Evolutionary conservation across 768 basidiomycete genomes (phyloP).

Genomic region (Peribolospora baueri): DNA sequence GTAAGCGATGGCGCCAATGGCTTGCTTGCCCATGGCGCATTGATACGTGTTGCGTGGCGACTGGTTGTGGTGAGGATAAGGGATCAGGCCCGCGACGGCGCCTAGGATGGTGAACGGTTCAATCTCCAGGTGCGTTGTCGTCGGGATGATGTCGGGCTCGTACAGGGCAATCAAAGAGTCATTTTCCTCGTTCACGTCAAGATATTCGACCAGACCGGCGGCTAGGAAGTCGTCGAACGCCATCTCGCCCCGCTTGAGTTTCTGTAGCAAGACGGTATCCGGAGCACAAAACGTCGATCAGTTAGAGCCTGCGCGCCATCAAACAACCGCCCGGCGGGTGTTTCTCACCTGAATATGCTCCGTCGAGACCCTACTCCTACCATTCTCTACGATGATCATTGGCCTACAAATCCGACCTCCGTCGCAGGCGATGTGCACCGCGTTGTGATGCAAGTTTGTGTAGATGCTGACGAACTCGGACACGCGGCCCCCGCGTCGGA

Average conservation of each 20-base stretch:
- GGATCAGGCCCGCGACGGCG: constrained; percentile 91
- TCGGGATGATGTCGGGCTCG: constrained; percentile 54
- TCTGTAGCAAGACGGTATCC: constrained; percentile 22
- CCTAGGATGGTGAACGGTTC: constrained; percentile 95
- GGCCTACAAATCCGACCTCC: constrained; percentile 95
- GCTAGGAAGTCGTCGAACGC: constrained; percentile 85
- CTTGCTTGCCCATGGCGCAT: constrained; percentile 99
- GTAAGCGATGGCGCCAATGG: constrained; percentile 92
- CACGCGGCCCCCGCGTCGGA: constrained; percentile 69
- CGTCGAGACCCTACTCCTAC: constrained; percentile 44
- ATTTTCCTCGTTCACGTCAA: constrained; percentile 98
- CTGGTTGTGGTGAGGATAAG: constrained; percentile 98
- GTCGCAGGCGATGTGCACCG: constrained; percentile 88
- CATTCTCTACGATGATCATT: constrained; percentile 81
- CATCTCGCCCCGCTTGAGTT: constrained; percentile 50
- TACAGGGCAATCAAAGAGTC: constrained; percentile 89
- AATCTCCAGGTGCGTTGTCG: constrained; percentile 88
- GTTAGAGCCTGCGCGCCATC: neutral
- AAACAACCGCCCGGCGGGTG: neutral
- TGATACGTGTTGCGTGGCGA: constrained; percentile 98
- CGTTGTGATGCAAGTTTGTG: constrained; percentile 79
- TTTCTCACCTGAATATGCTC: constrained; percentile 50
- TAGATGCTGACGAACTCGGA: constrained; percentile 95
- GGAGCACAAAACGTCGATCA: neutral
- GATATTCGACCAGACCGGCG: constrained; percentile 82